phyloP scores from a whole-genome alignment of 257 asterid genomes.

The Solanum pinnatisectum region DNA sequence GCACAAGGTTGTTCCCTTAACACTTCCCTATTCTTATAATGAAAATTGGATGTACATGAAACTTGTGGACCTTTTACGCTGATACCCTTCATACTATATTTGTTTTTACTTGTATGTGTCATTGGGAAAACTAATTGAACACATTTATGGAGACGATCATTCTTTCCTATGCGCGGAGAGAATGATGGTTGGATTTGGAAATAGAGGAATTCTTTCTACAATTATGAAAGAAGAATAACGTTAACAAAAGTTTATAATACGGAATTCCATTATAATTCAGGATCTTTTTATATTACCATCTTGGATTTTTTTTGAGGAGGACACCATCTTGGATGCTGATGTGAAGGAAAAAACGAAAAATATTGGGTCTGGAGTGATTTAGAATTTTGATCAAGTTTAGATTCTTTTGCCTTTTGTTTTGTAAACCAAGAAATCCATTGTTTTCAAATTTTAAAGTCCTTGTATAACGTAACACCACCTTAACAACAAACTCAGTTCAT shows the following conservation, averaged over 20 bases:
- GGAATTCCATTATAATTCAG: not conserved
- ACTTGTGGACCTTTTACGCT: not conserved
- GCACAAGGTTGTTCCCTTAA: constrained; percentile 45
- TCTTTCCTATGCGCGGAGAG: not conserved
- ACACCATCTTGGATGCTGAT: not conserved
- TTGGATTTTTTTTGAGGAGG: not conserved
- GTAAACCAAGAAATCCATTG: not conserved
- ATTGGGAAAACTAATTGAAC: not conserved
- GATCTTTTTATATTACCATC: not conserved
- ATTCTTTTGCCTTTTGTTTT: not conserved
- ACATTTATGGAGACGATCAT: not conserved
- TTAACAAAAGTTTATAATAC: not conserved
- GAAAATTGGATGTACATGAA: not conserved
- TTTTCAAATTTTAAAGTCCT: not conserved
- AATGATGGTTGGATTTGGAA: not conserved
- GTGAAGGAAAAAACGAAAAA: not conserved
- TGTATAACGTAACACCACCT: not conserved
- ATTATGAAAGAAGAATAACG: not conserved
- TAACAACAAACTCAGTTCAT: not conserved
- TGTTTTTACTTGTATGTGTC: not conserved
- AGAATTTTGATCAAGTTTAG: not conserved
- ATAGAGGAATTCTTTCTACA: not conserved
- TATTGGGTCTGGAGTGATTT: not conserved
- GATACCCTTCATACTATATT: not conserved
- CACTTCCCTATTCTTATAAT: not conserved